Conservation (phyloP, 306 rosid species). For the Styphnolobium japonicum region DNA sequence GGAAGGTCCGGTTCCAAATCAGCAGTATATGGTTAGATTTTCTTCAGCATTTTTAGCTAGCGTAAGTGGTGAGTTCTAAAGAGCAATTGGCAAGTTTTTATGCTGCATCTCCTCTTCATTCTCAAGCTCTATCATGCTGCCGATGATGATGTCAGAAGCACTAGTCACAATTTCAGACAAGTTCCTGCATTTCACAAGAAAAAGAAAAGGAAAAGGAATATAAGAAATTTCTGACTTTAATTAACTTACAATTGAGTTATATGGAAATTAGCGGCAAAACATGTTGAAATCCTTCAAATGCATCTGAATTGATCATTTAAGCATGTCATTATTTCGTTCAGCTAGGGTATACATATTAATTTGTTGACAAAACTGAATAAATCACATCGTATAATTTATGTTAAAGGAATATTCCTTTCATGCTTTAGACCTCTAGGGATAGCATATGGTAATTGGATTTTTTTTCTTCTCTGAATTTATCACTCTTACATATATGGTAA, state of each 20-base stretch:
- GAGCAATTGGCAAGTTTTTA: conserved; percentile 31
- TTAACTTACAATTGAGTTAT: background rate
- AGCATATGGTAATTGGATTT: too few relatives aligned
- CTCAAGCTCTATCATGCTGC: conserved; percentile 63
- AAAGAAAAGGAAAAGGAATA: background rate
- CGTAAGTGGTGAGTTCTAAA: background rate
- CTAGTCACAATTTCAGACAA: conserved; percentile 58
- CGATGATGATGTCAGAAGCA: conserved; percentile 59
- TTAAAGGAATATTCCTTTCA: too few relatives aligned
- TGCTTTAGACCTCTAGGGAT: too few relatives aligned
- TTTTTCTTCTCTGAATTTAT: too few relatives aligned
- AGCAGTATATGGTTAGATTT: background rate
- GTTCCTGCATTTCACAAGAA: conserved; percentile 47
- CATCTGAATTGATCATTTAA: background rate
- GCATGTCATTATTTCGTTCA: too few relatives aligned
- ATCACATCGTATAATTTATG: too few relatives aligned
- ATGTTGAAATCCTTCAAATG: background rate
- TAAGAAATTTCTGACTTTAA: background rate
- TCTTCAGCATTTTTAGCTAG: background rate
- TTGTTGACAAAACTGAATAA: too few relatives aligned
- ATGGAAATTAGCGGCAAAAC: background rate
- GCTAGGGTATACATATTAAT: too few relatives aligned
- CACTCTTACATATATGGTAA: too few relatives aligned
- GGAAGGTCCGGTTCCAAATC: background rate
- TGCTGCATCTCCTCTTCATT: conserved; percentile 36